Conservation (phyloP, 1,284 basidiomycete genomes). For the Pisolithus thermaeus region DNA sequence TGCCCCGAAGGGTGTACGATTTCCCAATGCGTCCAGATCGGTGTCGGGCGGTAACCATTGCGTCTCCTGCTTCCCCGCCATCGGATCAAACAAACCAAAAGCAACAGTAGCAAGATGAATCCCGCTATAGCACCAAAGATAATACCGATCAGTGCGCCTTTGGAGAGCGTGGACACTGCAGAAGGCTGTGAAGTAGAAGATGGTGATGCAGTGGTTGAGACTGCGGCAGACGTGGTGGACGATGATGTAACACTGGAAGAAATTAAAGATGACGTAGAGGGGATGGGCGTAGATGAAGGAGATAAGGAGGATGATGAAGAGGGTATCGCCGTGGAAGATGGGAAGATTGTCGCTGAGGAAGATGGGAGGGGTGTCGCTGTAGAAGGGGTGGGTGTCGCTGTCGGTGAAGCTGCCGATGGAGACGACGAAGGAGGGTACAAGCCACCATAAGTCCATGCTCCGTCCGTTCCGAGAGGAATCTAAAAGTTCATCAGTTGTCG, state of each 20-base stretch:
- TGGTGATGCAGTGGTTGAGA: slow-evolving; percentile 22
- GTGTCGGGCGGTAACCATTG: slow-evolving; percentile 29
- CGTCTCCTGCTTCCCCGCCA: slow-evolving; percentile 39
- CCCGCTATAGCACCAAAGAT: slow-evolving; percentile 38
- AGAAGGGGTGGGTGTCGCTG: slow-evolving; percentile 15
- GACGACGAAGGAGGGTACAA: slow-evolving; percentile 42
- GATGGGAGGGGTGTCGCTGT: slow-evolving; percentile 18
- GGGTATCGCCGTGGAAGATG: slow-evolving; percentile 16
- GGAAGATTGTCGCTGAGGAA: slow-evolving; percentile 14
- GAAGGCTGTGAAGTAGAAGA: slow-evolving; percentile 10
- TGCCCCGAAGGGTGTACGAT: slow-evolving; percentile 31
- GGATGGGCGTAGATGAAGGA: slow-evolving; percentile 17
- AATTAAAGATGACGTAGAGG: not conserved
- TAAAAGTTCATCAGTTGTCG: slow-evolving; percentile 28
- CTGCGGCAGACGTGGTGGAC: slow-evolving; percentile 21
- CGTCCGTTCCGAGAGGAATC: slow-evolving; percentile 62
- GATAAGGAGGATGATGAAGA: slow-evolving; percentile 18
- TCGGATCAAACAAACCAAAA: slow-evolving; percentile 46
- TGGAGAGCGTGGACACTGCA: slow-evolving; percentile 23
- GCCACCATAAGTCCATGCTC: slow-evolving; percentile 61
- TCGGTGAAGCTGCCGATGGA: slow-evolving; percentile 20
- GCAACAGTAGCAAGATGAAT: slow-evolving; percentile 40
- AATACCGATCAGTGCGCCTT: slow-evolving; percentile 39
- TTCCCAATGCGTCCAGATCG: slow-evolving; percentile 52
- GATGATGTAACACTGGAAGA: slow-evolving; percentile 20